Evolutionary conservation across 495 filamentous ascomycete species (phyloP).

Genomic region (Penicillium soppii): DNA sequence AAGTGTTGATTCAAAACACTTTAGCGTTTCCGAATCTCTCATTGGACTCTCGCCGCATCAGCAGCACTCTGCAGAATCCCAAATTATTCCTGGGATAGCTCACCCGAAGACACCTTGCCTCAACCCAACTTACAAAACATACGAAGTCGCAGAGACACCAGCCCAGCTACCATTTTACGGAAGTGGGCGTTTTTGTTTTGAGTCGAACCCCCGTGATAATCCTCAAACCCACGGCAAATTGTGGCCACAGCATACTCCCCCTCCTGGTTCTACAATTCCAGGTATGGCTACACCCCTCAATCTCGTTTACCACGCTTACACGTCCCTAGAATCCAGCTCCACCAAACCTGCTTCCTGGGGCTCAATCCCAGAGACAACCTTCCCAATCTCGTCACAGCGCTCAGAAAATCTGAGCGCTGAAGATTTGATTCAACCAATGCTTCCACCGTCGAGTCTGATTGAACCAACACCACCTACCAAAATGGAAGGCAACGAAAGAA

Average conservation of each 20-base stretch:
- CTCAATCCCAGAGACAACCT: slow-evolving; percentile 6
- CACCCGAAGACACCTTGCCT: neutral
- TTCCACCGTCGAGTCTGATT: neutral
- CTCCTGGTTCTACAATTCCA: neutral
- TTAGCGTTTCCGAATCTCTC: neutral
- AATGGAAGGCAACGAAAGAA: slow-evolving; percentile 20
- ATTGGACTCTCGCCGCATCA: neutral
- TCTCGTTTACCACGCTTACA: neutral
- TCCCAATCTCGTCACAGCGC: neutral
- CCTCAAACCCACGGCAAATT: neutral
- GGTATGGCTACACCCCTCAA: neutral
- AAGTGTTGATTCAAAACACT: neutral
- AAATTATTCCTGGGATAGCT: neutral
- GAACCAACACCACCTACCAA: neutral
- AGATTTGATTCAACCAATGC: neutral
- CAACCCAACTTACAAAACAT: neutral
- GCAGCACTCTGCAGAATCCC: neutral
- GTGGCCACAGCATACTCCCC: neutral
- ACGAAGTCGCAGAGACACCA: slow-evolving; percentile 31
- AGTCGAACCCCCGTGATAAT: neutral
- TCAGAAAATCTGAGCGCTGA: neutral
- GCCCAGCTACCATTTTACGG: neutral
- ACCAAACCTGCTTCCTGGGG: neutral
- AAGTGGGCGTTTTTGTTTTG: neutral
- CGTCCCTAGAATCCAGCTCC: neutral